Evolutionary conservation across 371 early-diverging fungal genomes (phyloP), one percentile per base, ranked within the genome.

Genomic region (Coemansia sp.): DNA sequence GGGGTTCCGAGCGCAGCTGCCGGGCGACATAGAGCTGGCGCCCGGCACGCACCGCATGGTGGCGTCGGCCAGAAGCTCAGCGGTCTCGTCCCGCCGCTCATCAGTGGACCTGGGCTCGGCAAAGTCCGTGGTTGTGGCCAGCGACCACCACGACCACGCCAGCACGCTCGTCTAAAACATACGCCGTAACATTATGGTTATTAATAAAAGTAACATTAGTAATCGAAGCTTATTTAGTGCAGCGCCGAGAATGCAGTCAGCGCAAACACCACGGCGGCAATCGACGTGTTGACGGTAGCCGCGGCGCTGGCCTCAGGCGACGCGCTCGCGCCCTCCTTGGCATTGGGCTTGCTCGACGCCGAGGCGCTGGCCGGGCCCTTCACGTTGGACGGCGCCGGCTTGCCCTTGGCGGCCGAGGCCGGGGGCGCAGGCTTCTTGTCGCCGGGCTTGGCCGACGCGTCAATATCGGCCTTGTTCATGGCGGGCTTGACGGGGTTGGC

Each of bases 1-100:
- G 10, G 76, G 76, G 9, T 74, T 74, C 66, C 66, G 75, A 56
- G 45, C 63, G 10, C 55, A 16, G 9, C 30, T 74, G 11, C 62
- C 66, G 0, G 75, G 75, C 53, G 75, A 74, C 38, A 11, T 55
- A 30, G 68, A 56, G 53, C 45, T 63, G 16, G 55, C 20, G 20
- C 66, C 33, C 3, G 48, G 57, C 5, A 47, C 16, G 36, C 4
- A 16, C 31, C 52, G 20, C 8, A 30, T 26, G 48, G 35, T 11
- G 42, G 58, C 42, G 12, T 9, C 48, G 26, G 41, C 14, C 35
- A 33, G 1, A 3, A 36, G 36, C 38, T 36, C 12, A 4, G n/a
- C 14, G 11, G 41, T 12, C 0, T 39, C 49, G 6, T 42, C 48
- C 9, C 20, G 39, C 12, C 47, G 50, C 5, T n/a, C 20, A 16